A percentile compares a stretch with the other conserved stretches of the same genome.
Evolutionary conservation across 257 asterid species (phyloP).

Genomic region (Solanum etuberosum): DNA sequence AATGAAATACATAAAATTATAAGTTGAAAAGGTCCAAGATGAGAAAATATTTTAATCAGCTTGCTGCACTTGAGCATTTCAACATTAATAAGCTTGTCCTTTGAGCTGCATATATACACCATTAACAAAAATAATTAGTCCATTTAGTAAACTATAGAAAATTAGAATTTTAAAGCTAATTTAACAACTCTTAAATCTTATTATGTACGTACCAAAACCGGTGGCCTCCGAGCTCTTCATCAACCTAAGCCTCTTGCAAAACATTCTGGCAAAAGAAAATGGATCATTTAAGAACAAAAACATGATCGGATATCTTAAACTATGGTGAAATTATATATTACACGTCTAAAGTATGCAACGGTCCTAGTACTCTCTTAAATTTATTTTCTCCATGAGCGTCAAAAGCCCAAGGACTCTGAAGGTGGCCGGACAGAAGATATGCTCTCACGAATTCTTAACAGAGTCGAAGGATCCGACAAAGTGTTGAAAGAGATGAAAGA

Average conservation of each 20-base stretch:
- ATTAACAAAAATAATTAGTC: neutral
- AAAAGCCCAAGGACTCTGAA: too few relatives aligned
- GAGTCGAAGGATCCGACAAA: too few relatives aligned
- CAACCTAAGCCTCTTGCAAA: constrained; percentile 66
- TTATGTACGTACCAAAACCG: constrained; percentile 3
- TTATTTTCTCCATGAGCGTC: too few relatives aligned
- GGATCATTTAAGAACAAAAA: neutral
- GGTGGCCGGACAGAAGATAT: too few relatives aligned
- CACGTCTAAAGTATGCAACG: neutral
- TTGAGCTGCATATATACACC: neutral
- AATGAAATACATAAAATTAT: too few relatives aligned
- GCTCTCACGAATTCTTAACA: too few relatives aligned
- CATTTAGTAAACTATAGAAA: neutral
- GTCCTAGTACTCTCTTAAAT: neutral
- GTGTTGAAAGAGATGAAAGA: too few relatives aligned
- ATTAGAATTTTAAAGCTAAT: neutral
- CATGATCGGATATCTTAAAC: neutral
- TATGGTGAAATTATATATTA: neutral
- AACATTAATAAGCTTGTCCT: neutral
- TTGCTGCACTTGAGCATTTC: neutral
- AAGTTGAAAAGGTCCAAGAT: neutral
- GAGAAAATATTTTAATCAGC: neutral
- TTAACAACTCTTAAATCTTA: neutral
- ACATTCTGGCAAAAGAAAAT: constrained; percentile 40
- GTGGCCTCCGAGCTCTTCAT: constrained; percentile 48